Percentiles rank a stretch among this genome's conserved stretches.
These are phyloP conservation scores for Bassia scoparia DNA, from an alignment of 148 eudicot genomes.

Conservation along the genomic window DNA sequence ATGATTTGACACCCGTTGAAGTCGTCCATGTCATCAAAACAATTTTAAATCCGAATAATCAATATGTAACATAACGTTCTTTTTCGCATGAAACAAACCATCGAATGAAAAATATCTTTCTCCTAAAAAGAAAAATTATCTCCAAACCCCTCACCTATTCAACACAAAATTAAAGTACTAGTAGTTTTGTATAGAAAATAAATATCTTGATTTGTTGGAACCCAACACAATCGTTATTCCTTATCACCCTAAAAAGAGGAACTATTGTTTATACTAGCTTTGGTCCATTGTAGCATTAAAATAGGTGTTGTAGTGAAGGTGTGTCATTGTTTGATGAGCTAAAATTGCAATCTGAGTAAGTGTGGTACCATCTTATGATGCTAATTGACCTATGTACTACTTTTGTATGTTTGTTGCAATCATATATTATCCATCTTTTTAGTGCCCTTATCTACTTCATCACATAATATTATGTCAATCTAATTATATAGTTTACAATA, in stretches of 20 bases:
- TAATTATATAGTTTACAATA: not conserved
- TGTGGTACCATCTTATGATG: constrained; percentile 1
- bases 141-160: too few relatives aligned
- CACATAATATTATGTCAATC: constrained; percentile 22
- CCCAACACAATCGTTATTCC: too few relatives aligned
- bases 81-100: too few relatives aligned
- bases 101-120: too few relatives aligned
- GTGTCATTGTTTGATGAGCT: not conserved
- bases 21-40: too few relatives aligned
- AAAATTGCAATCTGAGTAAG: not conserved
- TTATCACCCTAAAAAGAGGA: not conserved
- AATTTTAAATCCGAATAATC: too few relatives aligned
- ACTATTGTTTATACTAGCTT: not conserved
- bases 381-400: not conserved
- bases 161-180: not conserved
- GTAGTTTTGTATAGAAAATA: too few relatives aligned
- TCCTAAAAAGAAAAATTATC: too few relatives aligned
- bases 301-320: not conserved
- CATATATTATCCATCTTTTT: constrained; percentile 1
- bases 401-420: constrained; percentile 19
- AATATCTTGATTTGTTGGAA: too few relatives aligned
- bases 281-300: constrained; percentile 19
- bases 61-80: too few relatives aligned
- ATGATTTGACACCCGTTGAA: too few relatives aligned
- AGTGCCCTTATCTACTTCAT: constrained; percentile 23